Base-by-base conservation (phyloP, 2,329 filamentous ascomycete species). In the Colletotrichum shisoi region DNA sequence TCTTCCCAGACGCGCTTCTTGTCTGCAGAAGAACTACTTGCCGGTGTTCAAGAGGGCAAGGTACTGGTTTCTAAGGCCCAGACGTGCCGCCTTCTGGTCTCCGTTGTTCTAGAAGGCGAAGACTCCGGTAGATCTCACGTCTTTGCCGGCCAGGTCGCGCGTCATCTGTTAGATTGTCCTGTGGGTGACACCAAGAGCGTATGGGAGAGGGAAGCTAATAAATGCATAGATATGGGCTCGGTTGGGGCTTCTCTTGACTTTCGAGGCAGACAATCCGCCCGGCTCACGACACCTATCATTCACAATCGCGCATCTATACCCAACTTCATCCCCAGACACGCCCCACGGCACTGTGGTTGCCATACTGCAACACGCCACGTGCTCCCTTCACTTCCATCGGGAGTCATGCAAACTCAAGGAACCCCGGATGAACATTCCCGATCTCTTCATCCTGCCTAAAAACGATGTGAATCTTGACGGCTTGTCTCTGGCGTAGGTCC, bases 301-400 rank as follows among this genome's bases (percentile, higher is more conserved):
- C 46, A 77, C 74, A 0, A 72, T 81, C 8, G 75, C 80, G 56
- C 79, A 81, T 58, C 73, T 76, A 3, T 73, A 76, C 45, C 54
- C 78, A 19, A 71, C 72, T 0, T 79, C 78, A 3, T 69, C 73
- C 17, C 58, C 78, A 27, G 34, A 73, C 6, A 70, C 75, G 6
- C 78, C 78, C 1, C 49, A 56, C 1, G 70, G 67, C 1, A 73
- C 76, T 1, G 48, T 57, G 3, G 72, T 69, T 6, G 73, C 73
- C 0, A 71, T 71, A 1, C 74, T 80, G 46, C 70, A 68, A 52
- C 57, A 60, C 51, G 42, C 62, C 27, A 63, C 56, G 4, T 63
- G 68, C 56, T 66, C 48, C 8, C n/a, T 63, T n/a, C 53, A 49
- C 27, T 63, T 69, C 13, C 54, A 61, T 27, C 59, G 24, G 24